phyloP scores from a whole-genome alignment of 1,284 basidiomycete genomes.

The Anthracocystis setariae region DNA sequence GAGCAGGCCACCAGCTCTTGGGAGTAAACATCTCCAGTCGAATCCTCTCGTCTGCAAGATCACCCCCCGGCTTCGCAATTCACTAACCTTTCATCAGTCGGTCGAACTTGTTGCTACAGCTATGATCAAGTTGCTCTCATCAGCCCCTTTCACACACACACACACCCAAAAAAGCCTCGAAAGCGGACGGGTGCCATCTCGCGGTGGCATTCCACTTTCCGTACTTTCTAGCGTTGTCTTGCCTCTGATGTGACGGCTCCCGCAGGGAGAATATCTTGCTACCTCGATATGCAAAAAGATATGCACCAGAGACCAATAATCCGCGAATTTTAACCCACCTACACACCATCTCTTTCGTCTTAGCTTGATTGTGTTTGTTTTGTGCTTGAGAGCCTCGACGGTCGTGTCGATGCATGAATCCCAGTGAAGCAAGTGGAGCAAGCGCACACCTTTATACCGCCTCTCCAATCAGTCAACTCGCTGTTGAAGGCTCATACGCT shows the following conservation, averaged over 20 bases:
- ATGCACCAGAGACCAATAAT: constrained; percentile 59
- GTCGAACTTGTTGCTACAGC: not conserved
- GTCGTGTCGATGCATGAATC: too few relatives aligned
- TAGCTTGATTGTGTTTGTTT: constrained; percentile 2
- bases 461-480: too few relatives aligned
- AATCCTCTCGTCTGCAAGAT: not conserved
- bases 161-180: constrained; percentile 50
- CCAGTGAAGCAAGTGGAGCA: too few relatives aligned
- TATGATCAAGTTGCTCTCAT: constrained; percentile 4
- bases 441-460: too few relatives aligned
- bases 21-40: constrained; percentile 36
- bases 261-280: constrained; percentile 42
- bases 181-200: constrained; percentile 13
- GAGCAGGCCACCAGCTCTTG: constrained; percentile 47
- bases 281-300: constrained; percentile 26
- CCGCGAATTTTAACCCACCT: constrained; percentile 37
- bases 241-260: constrained; percentile 58
- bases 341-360: not conserved
- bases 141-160: too few relatives aligned
- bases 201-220: constrained; percentile 7
- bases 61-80: too few relatives aligned
- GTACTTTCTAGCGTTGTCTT: constrained; percentile 53
- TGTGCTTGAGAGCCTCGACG: too few relatives aligned
- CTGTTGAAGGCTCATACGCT: too few relatives aligned
- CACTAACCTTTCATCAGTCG: not conserved